Percentiles rank a stretch among this genome's conserved stretches.
Evolutionary conservation across 2,329 filamentous ascomycete species (phyloP).

Genomic region (Colletotrichum navitas): DNA sequence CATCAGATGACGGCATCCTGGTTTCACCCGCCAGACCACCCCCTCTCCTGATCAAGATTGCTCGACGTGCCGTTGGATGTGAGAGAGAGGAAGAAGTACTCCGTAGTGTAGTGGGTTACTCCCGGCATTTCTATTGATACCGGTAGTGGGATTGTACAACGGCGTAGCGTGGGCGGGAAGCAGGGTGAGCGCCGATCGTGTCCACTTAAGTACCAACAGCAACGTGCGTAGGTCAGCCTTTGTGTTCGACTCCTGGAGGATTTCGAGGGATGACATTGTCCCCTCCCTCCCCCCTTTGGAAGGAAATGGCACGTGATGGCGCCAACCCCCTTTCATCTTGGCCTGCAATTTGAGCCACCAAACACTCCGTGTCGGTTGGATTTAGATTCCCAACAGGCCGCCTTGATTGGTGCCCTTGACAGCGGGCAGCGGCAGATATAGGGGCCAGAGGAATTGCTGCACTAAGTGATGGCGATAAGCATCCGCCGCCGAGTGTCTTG

Average conservation of each 20-base stretch:
- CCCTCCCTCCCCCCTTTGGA: constrained; percentile 1
- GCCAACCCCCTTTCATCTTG: constrained; percentile 30
- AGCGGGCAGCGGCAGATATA: constrained; percentile 35
- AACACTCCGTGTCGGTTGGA: constrained; percentile 11
- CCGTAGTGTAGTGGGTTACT: neutral
- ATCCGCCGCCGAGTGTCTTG: neutral
- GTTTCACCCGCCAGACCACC: neutral
- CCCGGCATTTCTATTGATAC: constrained; percentile 11
- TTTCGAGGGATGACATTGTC: neutral
- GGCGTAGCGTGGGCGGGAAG: neutral
- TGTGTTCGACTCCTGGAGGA: constrained; percentile 5
- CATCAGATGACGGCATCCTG: constrained; percentile 13
- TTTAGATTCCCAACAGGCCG: constrained; percentile 14
- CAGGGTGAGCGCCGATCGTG: neutral
- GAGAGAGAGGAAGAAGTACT: no score
- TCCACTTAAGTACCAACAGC: neutral
- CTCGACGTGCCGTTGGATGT: neutral
- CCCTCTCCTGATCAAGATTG: neutral
- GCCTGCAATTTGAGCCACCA: constrained; percentile 20
- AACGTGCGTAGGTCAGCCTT: neutral
- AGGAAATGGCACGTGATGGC: constrained; percentile 11
- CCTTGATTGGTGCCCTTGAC: constrained; percentile 30
- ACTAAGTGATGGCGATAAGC: constrained; percentile 3
- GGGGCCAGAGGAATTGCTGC: constrained; percentile 20
- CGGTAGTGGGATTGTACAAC: neutral